phyloP scores from a whole-genome alignment of 73 alveolate genomes.

The Effrenium voratum region DNA sequence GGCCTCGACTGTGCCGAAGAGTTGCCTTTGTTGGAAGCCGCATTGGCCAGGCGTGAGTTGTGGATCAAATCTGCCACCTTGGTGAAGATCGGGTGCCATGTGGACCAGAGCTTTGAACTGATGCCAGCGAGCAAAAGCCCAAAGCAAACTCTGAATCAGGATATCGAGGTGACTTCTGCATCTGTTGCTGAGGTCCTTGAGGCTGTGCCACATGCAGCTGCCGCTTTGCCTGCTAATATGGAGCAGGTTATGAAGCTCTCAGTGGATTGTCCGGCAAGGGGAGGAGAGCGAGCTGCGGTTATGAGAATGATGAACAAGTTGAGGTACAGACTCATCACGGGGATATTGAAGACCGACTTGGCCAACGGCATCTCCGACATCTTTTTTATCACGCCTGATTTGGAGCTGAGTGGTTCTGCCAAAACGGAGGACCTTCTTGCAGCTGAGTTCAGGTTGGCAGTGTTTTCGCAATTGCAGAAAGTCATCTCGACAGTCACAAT shows the following conservation, averaged over 20 bases:
- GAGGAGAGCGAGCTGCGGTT: neutral
- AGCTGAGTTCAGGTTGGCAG: neutral
- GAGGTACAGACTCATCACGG: neutral
- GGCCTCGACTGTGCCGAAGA: slow-evolving; percentile 54
- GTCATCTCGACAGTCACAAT: neutral
- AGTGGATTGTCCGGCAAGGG: neutral
- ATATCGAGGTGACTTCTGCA: too few relatives aligned
- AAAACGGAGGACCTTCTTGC: neutral
- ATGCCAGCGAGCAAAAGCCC: too few relatives aligned
- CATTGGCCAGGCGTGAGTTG: neutral
- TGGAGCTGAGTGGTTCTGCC: neutral
- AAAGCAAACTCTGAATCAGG: too few relatives aligned
- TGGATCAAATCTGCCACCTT: neutral
- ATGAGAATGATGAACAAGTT: neutral
- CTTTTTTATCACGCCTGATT: neutral
- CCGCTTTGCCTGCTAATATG: neutral
- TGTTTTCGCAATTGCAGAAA: neutral
- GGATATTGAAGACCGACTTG: neutral
- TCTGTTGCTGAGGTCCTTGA: neutral
- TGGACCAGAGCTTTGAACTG: slow-evolving; percentile 52
- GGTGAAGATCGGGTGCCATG: slow-evolving; percentile 16
- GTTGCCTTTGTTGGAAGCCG: slow-evolving; percentile 13
- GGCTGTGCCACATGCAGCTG: neutral
- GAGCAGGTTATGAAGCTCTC: neutral
- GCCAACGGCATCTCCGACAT: neutral